A percentile compares a stretch with the other conserved stretches of the same genome.
Evolutionary conservation across 441 rosid genomes (phyloP).

Genomic region (Euphorbia schlechtendalii): DNA sequence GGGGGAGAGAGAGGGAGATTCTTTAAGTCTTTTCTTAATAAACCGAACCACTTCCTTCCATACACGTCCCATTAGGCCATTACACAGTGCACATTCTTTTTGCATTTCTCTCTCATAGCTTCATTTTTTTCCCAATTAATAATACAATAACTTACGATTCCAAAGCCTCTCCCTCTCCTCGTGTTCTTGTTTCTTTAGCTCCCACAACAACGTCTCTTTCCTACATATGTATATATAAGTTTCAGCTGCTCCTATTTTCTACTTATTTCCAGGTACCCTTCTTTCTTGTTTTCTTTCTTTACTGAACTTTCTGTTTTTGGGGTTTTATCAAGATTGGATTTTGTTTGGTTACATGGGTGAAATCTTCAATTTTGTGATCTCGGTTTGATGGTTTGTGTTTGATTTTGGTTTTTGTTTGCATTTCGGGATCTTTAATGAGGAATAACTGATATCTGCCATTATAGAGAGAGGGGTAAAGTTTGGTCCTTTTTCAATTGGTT

Average conservation of each 20-base stretch:
- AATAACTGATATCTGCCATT: slow-evolving; percentile 3
- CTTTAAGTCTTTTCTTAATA: neutral
- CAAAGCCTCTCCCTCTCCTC: slow-evolving; percentile 1
- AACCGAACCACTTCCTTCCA: neutral
- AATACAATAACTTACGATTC: neutral
- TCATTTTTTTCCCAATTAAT: neutral
- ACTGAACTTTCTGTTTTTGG: neutral
- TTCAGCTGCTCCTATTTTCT: slow-evolving; percentile 1
- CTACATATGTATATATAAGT: neutral
- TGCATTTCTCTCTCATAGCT: neutral
- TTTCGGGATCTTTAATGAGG: neutral
- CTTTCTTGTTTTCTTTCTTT: neutral
- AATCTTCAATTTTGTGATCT: slow-evolving; percentile 16
- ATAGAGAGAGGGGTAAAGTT: neutral
- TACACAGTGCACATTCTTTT: neutral
- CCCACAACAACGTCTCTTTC: neutral
- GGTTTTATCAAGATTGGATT: slow-evolving; percentile 4
- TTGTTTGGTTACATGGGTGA: slow-evolving; percentile 3
- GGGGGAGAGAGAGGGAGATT: neutral
- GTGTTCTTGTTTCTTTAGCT: neutral
- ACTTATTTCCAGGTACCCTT: slow-evolving; percentile 6
- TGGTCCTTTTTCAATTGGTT: slow-evolving; percentile 14
- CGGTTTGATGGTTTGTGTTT: slow-evolving; percentile 12
- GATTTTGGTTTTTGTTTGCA: neutral
- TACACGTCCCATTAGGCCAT: slow-evolving; percentile 3